Percentiles rank a stretch among this genome's conserved stretches.
These are phyloP conservation scores for Plasmodium gaboni DNA, from an alignment of 169 alveolate species.

Conservation along the genomic window DNA sequence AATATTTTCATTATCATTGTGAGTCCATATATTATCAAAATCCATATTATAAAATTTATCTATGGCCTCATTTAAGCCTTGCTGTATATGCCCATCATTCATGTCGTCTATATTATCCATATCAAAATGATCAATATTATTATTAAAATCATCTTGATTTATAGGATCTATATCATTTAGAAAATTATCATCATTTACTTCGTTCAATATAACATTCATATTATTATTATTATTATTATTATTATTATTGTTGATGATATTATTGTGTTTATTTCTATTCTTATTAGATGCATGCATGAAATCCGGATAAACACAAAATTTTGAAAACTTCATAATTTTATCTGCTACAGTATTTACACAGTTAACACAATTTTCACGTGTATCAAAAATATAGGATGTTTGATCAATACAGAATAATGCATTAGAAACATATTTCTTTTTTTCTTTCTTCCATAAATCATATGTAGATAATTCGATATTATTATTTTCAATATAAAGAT, in stretches of 20 bases:
- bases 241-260: not conserved
- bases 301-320: constrained; percentile 6
- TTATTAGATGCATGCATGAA: too few species aligned
- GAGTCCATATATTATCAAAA: constrained; percentile 53
- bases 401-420: constrained; percentile 66
- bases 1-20: constrained; percentile 6
- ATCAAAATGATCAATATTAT: constrained; percentile 18
- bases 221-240: not conserved
- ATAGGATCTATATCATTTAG: constrained; percentile 32
- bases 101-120: constrained; percentile 48
- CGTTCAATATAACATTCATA: constrained; percentile 51
- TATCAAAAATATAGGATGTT: constrained; percentile 70
- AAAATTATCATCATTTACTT: constrained; percentile 40
- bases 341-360: constrained; percentile 71
- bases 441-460: constrained; percentile 76
- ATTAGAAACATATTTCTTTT: constrained; percentile 65
- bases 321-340: constrained; percentile 68
- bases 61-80: constrained; percentile 57
- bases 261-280: too few species aligned
- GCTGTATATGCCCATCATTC: constrained; percentile 44
- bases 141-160: constrained; percentile 15
- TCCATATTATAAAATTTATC: constrained; percentile 73
- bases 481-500: constrained; percentile 51
- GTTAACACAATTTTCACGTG: constrained; percentile 63
- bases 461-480: constrained; percentile 62